Evolutionary conservation across 2,329 filamentous ascomycete genomes (phyloP).

Genomic region (Hypomyces rosellus): DNA sequence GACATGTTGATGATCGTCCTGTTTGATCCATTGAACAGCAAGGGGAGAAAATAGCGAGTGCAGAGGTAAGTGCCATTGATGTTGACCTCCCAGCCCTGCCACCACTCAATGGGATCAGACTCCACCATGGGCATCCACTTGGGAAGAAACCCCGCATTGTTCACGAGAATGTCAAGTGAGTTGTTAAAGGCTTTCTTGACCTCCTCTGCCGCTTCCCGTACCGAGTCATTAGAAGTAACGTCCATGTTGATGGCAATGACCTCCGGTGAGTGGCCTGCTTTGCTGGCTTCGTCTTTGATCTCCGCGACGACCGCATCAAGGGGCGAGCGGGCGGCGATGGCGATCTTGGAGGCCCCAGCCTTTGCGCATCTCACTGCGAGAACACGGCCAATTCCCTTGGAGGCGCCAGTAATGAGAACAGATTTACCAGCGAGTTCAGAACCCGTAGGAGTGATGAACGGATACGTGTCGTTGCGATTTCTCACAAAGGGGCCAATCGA

Average conservation of each 20-base stretch:
- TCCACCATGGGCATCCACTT: slow-evolving; percentile 29
- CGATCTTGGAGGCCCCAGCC: slow-evolving; percentile 46
- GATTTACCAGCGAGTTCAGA: slow-evolving; percentile 31
- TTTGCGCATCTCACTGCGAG: slow-evolving; percentile 50
- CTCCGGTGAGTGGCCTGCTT: slow-evolving; percentile 14
- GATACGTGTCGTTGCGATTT: slow-evolving; percentile 41
- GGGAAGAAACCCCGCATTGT: slow-evolving; percentile 39
- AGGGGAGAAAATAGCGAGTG: slow-evolving; percentile 41
- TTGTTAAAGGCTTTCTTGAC: slow-evolving; percentile 17
- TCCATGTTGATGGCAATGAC: slow-evolving; percentile 37
- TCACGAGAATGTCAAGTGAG: slow-evolving; percentile 38
- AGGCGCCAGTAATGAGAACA: slow-evolving; percentile 49
- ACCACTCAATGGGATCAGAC: slow-evolving; percentile 38
- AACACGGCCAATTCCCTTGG: slow-evolving; percentile 46
- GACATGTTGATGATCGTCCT: slow-evolving; percentile 4
- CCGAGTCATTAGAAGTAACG: slow-evolving; percentile 28
- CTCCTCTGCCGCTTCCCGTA: slow-evolving; percentile 23
- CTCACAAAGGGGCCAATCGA: no score
- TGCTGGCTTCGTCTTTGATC: slow-evolving; percentile 27
- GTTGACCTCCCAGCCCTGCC: slow-evolving; percentile 30
- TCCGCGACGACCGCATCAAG: slow-evolving; percentile 29
- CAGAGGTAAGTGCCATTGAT: slow-evolving; percentile 41
- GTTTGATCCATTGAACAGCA: slow-evolving; percentile 14
- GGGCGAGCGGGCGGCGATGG: slow-evolving; percentile 46
- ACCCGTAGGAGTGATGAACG: slow-evolving; percentile 35